Evolutionary conservation across 2,329 filamentous ascomycete genomes (phyloP), one percentile per base, ranked within the genome.

Genomic region (Paracoccidioides lutzii): DNA sequence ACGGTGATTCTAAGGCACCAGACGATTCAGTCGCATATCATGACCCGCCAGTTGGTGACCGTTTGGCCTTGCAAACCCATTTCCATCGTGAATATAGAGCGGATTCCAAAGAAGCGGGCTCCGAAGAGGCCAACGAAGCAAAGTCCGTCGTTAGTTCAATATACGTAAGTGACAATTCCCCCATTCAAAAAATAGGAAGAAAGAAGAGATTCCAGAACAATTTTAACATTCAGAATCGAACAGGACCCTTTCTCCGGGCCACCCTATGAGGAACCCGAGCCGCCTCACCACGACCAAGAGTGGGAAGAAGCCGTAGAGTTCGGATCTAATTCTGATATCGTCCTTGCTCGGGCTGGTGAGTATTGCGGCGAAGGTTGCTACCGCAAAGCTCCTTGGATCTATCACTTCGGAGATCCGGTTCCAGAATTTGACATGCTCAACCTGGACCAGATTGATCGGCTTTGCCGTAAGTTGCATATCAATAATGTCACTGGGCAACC

Each of bases 381-480:
- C 14, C 32, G 53, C 22, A n/a, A 15, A 15, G 9, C 4, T 32
- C 5, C 33, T 22, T 37, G 44, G 15, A 12, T 48, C 5, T 55
- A 54, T 49, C 38, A 7, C 7, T 35, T 49, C 1, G 38, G 37
- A 42, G 42, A 53, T 50, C 22, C 46, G 15, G 14, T 53, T 9
- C 56, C 56, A 15, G 35, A 40, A 12, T 58, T 58, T 33, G 14
- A 35, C 28, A 10, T 38, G 10, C 41, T 58, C 8, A 46, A 32
- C 46, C 10, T 28, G 30, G 15, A 35, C 28, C 48, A 55, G 12
- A n/a, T 58, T 28, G 46, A 48, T n/a, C 56, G 53, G n/a, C 48
- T 58, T 30, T 44, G 37, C 44, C 30, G 30, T n/a, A 48, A 57
- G 44, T 44, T 57, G 10, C 37, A 38, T 14, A 14, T 50, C 22